A percentile compares a stretch with the other conserved stretches of the same genome.
Evolutionary conservation across 2,329 filamentous ascomycete species (phyloP).

Genomic region (Leptographium lundbergii): DNA sequence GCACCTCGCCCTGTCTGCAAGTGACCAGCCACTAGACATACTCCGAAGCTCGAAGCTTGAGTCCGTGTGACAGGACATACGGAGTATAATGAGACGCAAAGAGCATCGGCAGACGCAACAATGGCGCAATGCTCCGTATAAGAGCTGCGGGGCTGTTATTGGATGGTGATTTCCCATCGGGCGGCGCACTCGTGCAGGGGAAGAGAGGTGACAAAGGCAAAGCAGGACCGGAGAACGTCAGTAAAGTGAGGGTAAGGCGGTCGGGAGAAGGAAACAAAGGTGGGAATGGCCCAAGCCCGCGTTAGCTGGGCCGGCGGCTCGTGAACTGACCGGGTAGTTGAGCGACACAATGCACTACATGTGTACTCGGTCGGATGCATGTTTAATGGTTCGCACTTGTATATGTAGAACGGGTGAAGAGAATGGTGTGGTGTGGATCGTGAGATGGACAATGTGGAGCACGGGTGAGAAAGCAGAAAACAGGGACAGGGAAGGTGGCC

Average conservation of each 20-base stretch:
- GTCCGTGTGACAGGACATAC: background rate
- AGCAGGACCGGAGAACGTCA: background rate
- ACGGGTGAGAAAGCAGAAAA: background rate
- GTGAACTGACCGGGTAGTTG: background rate
- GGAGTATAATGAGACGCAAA: background rate
- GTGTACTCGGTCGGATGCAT: background rate
- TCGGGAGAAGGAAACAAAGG: background rate
- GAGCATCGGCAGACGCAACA: background rate
- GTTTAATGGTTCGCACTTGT: background rate
- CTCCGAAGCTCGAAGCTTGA: background rate
- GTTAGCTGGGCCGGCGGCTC: background rate
- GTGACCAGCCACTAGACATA: background rate
- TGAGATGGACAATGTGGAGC: background rate
- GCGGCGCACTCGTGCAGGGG: background rate
- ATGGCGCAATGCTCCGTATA: background rate
- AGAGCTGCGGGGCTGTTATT: background rate
- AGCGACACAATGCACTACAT: background rate
- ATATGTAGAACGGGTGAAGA: background rate
- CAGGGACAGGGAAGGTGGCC: background rate
- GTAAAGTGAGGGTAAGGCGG: background rate
- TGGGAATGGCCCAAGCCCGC: background rate
- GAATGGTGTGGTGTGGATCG: background rate
- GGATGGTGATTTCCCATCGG: background rate
- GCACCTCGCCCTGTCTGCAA: background rate
- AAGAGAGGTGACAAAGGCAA: background rate